Evolutionary conservation across 1,139 yeast genomes (phyloP), one percentile per base, ranked within the genome.

Genomic region (Barnettozyma hawaiiensis): DNA sequence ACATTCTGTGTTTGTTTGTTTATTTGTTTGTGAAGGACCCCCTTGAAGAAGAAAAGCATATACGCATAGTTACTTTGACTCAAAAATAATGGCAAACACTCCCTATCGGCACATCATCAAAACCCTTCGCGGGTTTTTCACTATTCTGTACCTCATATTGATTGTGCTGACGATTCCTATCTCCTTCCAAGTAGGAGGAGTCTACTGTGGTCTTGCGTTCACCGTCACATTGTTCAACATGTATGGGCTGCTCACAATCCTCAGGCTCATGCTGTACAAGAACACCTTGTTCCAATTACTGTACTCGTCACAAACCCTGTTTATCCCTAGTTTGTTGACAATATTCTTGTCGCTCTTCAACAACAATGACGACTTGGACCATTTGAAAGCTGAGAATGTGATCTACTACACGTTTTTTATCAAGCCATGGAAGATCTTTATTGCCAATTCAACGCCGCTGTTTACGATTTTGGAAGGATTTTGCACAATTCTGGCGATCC

Each of bases 151-250:
- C 59, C 70, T 87, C 43, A 65, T 78, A 14, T 74, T 87, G 40
- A 78, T 87, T 19, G 76, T 92, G 37, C 70, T 90, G 29, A 85
- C 97, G 2, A 83, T 92, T 15, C 97, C 97, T 6, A 72, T 92
- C 49, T 87, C 97, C n/a, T 92, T 92, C 64, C 96, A 90, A 59
- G 83, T 87, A 27, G 97, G 97, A 14, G 97, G 97, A 1, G 74
- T 82, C 24, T 74, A 78, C 44, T 90, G 97, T 64, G 98, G 98
- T 0, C 67, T 92, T 51, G 78, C 95, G 15, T 92, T 81, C 60
- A 85, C 97, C 2, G 76, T 85, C 39, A 81, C 96, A 1, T 70
- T 89, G 26, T 75, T 84, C 50, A 62, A 71, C 40, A 64, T 84
- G 45, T 89, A 87, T 63, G 81, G 85, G 50, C 61, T 76, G 7